Evolutionary conservation across 2,329 filamentous ascomycete genomes (phyloP), one percentile per base, ranked within the genome.

Genomic region (Phoma sp.): DNA sequence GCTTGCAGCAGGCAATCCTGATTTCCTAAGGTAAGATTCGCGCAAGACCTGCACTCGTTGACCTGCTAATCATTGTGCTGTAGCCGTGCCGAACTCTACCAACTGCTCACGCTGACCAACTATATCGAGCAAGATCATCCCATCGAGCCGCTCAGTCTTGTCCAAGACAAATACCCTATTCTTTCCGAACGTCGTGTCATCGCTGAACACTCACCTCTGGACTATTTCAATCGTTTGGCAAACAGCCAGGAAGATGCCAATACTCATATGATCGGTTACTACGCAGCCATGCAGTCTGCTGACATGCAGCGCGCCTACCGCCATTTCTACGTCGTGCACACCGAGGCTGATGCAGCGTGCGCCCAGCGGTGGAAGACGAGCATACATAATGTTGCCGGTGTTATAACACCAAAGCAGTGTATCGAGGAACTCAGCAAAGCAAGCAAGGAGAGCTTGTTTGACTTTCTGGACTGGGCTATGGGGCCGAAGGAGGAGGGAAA

Each of bases 271-370:
- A 58, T 72, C 2, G 49, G 59, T 9, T 64, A 69, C 46, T 74
- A 67, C 25, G 62, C 61, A 7, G 58, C 59, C 4, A 33, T 67
- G 42, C 59, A 68, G 7, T 37, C 47, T 4, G 48, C 61, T 5
- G 60, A 66, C 4, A 38, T 64, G 48, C 62, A 64, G 6, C 65
- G 63, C 10, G 43, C 62, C 28, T 73, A 73, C 42, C 71, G 72
- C 14, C 65, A 71, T 5, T 69, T 65, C 50, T 71, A 60, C 34
- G 59, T 74, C 1, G 69, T 73, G 3, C 72, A 74, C 18, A 67
- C 68, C 0, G 58, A 71, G n/a, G 59, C 68, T 1, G 26, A 42
- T 1, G 56, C 60, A 4, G 20, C 42, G 4, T 52, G 49, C 15
- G 60, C 57, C 9, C 45, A 53, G 18, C 38, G 60, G 10, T 74